Percentiles rank a stretch among this genome's conserved stretches.
phyloP scores from a whole-genome alignment of 2,329 filamentous ascomycete genomes.

The Teratosphaeria destructans region DNA sequence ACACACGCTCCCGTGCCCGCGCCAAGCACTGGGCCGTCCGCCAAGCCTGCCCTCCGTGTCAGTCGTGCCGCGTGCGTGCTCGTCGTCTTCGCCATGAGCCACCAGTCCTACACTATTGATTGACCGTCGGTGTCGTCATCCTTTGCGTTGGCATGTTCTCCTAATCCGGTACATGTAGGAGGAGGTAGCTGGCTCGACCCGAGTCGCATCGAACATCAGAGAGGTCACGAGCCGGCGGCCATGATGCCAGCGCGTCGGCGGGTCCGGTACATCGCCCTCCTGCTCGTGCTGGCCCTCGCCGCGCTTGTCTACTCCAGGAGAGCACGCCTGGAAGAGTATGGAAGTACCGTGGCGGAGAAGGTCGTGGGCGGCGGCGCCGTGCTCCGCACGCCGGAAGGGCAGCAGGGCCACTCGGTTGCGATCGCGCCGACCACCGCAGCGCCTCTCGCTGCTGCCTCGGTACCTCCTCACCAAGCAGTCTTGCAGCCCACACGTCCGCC shows the following conservation, averaged over 20 bases:
- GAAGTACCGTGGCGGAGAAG: conserved; percentile 2
- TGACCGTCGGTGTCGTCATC: background rate
- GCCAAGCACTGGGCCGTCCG: background rate
- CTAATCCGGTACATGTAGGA: background rate
- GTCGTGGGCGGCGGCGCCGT: conserved; percentile 8
- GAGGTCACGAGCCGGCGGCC: background rate
- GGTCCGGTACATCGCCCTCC: background rate
- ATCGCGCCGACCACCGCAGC: background rate
- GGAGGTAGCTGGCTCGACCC: background rate
- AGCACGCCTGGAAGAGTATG: conserved; percentile 2
- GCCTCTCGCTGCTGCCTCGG: background rate
- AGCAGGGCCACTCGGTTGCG: background rate
- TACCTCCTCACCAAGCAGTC: background rate
- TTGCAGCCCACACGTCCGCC: background rate
- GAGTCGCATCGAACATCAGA: background rate
- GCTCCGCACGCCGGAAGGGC: background rate
- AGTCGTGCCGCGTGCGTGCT: background rate
- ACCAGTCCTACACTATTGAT: background rate
- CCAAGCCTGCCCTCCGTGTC: background rate
- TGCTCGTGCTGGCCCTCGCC: conserved; percentile 5
- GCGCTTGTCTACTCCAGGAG: conserved; percentile 5
- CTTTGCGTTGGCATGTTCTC: background rate
- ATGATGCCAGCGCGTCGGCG: conserved; percentile 1
- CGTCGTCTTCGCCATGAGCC: background rate
- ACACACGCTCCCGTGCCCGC: no score